Base-by-base conservation (phyloP, 306 rosid genomes). In the Prunus mongolica region DNA sequence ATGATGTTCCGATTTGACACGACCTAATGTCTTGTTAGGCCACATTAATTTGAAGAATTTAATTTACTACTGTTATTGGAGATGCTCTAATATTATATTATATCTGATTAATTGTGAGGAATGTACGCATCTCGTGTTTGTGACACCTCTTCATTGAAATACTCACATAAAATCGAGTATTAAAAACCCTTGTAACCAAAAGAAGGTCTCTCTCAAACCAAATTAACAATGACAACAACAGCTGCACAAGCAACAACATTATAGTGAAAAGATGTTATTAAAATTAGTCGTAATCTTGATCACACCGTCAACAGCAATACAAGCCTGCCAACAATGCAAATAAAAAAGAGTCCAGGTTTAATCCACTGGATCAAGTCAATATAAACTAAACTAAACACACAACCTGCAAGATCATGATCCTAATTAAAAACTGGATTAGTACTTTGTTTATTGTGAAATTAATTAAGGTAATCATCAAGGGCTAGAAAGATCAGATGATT, bases 391-490 rank as follows among this genome's bases (percentile, higher is more conserved):
- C 30, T n/a, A 10, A 60, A 38, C 30, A 32, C 12, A n/a, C 50
- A 52, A 30, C 75, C 64, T 52, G 57, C 63, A 30, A 34, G 30
- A 57, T 55, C 54, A 44, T 41, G 25, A 22, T 2, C 19, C 49
- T 58, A 72, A 68, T 57, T 8, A 74, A 18, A 2, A 52, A 69
- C 57, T 66, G 76, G 72, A 79, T 71, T 60, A 73, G 64, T 52
- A 52, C 41, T 71, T 67, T 78, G 8, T 55, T 57, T 69, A 12
- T 38, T 38, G 32, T 27, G 18, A 22, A 45, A 19, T 11, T 19
- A 19, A 65, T 85, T 71, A 86, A 61, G 84, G 77, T 65, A 77
- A 84, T 89, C 64, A 82, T 85, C 3, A 82, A 69, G 75, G 20
- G 66, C 46, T 57, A 75, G 81, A 78, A 56, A 57, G 57, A 73